Conservation (phyloP, 164 flowering plant species). For the Taxillus chinensis region DNA sequence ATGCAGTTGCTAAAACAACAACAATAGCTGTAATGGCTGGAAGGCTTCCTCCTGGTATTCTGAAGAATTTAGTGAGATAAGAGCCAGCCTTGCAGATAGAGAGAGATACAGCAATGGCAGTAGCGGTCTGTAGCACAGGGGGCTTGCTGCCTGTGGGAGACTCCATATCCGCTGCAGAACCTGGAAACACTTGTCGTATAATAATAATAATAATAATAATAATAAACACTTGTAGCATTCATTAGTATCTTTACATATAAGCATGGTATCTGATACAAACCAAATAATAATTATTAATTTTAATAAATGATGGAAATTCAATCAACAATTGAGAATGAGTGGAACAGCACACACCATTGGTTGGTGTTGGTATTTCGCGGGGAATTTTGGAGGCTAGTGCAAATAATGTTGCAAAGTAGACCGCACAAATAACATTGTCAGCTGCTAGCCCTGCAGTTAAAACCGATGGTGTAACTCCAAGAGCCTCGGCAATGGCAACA, state of each 20-base stretch:
- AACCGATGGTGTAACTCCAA: constrained; percentile 68
- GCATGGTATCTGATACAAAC: no score
- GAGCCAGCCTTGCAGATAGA: constrained; percentile 53
- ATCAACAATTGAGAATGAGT: background rate
- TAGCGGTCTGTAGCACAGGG: constrained; percentile 53
- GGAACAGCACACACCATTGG: constrained; percentile 29
- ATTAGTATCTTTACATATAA: no score
- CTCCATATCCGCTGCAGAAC: constrained; percentile 18
- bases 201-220: no score
- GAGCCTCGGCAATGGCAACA: constrained; percentile 77
- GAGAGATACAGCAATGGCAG: constrained; percentile 59
- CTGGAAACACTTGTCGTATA: no score
- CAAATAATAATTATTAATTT: no score
- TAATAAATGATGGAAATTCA: no score
- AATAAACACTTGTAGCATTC: no score
- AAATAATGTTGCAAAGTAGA: constrained; percentile 65
- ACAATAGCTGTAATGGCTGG: constrained; percentile 61
- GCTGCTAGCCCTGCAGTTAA: constrained; percentile 88
- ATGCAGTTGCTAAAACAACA: constrained; percentile 52
- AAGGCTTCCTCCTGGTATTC: constrained; percentile 58
- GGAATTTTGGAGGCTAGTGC: constrained; percentile 69
- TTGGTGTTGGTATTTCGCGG: constrained; percentile 40
- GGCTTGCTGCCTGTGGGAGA: constrained; percentile 24
- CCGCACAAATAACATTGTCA: constrained; percentile 81
- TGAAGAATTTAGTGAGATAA: constrained; percentile 26